Base-by-base conservation (phyloP, 1,284 basidiomycete genomes). In the Ceratobasidium papillatum region DNA sequence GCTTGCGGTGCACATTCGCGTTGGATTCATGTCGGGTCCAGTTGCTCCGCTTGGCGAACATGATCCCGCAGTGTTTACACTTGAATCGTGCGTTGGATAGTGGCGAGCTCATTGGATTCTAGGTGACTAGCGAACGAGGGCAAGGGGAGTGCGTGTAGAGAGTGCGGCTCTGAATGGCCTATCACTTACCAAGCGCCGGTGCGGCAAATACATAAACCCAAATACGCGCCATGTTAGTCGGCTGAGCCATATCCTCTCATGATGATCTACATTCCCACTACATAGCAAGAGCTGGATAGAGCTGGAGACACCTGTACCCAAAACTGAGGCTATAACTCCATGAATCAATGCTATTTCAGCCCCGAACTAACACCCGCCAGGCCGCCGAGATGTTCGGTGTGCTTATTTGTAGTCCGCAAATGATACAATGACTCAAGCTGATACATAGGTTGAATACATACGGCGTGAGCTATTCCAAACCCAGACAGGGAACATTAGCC, bases 11-110 rank as follows among this genome's bases (percentile, higher is more conserved):
- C 34, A 69, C 65, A 36, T 69, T 69, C 52, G 34, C 65, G 25
- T 69, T 69, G 32, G 65, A 56, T 27, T 69, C 65, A 51, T 69
- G 65, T 22, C 65, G 65, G 19, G 65, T 69, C 65, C 65, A 69
- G 45, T 69, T 69, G 65, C 65, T 69, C 65, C 65, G 65, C 52
- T 69, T 69, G 36, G 65, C 25, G 45, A 69, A 69, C 22, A 54
- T 49, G 7, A 69, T 69, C 9, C 65, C 52, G 41, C 65, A 69
- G 19, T 69, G 65, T 27, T 69, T 69, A 51, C 65, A 69, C 56
- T 69, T 69, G 41, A 69, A 69, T 30, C 65, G 51, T n/a, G 65
- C 30, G 36, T 30, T 43, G 0, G 51, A n/a, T n/a, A 36, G 51
- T 8, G 65, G 56, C 32, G 36, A 38, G 27, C 65, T 69, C 65